A percentile compares a stretch with the other conserved stretches of the same genome.
phyloP scores from a whole-genome alignment of 2,329 filamentous ascomycete genomes.

The Aspergillus niger region DNA sequence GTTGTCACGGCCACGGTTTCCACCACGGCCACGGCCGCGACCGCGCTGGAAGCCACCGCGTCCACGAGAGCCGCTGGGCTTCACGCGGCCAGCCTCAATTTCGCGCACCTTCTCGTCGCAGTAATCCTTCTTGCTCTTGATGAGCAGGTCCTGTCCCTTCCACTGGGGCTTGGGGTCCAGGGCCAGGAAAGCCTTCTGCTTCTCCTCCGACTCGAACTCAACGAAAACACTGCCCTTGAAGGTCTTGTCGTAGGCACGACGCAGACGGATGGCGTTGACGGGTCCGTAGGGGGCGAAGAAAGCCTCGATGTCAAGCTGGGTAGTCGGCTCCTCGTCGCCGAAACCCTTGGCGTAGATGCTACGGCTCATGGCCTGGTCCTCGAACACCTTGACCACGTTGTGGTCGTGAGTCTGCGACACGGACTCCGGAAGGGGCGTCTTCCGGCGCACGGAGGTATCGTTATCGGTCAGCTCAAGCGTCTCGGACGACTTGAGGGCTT shows the following conservation, averaged over 20 bases:
- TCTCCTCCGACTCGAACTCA: conserved; percentile 80
- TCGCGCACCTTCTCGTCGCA: conserved; percentile 73
- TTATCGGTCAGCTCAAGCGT: conserved; percentile 73
- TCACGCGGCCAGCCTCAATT: conserved; percentile 69
- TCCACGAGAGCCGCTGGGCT: conserved; percentile 53
- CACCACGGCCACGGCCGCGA: conserved; percentile 46
- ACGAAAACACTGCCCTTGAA: conserved; percentile 99
- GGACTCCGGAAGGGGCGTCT: conserved; percentile 63
- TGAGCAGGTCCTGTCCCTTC: conserved; percentile 75
- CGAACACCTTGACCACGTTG: conserved; percentile 57
- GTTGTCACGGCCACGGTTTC: conserved; percentile 37
- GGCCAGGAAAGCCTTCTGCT: conserved; percentile 75
- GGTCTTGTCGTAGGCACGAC: conserved; percentile 67
- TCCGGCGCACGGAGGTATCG: conserved; percentile 74
- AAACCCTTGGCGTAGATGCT: conserved; percentile 96
- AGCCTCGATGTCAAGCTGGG: conserved; percentile 90
- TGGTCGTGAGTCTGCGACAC: conserved; percentile 57
- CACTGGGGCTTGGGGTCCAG: conserved; percentile 80
- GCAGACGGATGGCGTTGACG: conserved; percentile 80
- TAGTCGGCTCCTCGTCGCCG: conserved; percentile 76
- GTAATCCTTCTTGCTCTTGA: conserved; percentile 89
- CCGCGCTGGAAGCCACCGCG: conserved; percentile 46
- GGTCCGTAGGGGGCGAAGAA: conserved; percentile 84
- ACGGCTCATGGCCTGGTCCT: conserved; percentile 67
- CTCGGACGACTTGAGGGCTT: conserved; percentile 76